phyloP scores from a whole-genome alignment of 2,329 filamentous ascomycete species.

The Alternaria ventricosa region DNA sequence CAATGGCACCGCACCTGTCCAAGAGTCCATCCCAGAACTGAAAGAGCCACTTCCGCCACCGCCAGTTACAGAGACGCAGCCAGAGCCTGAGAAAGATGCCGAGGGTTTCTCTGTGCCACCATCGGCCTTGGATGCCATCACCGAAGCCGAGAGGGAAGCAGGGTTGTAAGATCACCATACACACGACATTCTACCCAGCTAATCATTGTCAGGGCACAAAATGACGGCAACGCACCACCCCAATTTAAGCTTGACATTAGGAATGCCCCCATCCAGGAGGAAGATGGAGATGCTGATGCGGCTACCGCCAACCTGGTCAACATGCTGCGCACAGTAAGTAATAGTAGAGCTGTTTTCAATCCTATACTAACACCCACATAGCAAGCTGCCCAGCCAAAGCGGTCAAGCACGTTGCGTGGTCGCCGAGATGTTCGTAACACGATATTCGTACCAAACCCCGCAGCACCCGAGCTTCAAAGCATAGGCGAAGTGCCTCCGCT shows the following conservation, averaged over 20 bases:
- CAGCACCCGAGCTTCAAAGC: conserved; percentile 47
- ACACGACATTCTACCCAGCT: conserved; percentile 5
- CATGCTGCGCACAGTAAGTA: conserved; percentile 66
- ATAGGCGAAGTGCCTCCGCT: conserved; percentile 44
- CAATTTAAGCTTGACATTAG: conserved; percentile 81
- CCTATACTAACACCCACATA: conserved; percentile 45
- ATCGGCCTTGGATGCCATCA: conserved; percentile 65
- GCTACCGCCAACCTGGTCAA: conserved; percentile 78
- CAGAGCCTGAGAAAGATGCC: conserved; percentile 64
- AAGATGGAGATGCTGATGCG: conserved; percentile 74
- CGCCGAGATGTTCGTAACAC: conserved; percentile 92
- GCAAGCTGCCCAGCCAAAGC: conserved; percentile 61
- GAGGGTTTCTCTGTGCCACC: conserved; percentile 80
- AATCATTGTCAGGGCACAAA: conserved; percentile 18
- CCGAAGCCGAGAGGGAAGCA: conserved; percentile 73
- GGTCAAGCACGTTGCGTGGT: conserved; percentile 78
- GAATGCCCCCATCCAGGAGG: conserved; percentile 78
- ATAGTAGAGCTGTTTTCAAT: background rate
- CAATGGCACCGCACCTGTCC: conserved; percentile 37
- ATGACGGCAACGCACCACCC: conserved; percentile 46
- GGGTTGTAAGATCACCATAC: conserved; percentile 34
- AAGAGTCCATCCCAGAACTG: conserved; percentile 45
- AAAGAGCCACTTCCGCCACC: conserved; percentile 47
- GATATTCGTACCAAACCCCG: conserved; percentile 71
- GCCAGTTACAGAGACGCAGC: conserved; percentile 23